Percentiles rank a stretch among this genome's conserved stretches.
Conservation (phyloP, 1,284 basidiomycete species). For the Leccinum subatratum region DNA sequence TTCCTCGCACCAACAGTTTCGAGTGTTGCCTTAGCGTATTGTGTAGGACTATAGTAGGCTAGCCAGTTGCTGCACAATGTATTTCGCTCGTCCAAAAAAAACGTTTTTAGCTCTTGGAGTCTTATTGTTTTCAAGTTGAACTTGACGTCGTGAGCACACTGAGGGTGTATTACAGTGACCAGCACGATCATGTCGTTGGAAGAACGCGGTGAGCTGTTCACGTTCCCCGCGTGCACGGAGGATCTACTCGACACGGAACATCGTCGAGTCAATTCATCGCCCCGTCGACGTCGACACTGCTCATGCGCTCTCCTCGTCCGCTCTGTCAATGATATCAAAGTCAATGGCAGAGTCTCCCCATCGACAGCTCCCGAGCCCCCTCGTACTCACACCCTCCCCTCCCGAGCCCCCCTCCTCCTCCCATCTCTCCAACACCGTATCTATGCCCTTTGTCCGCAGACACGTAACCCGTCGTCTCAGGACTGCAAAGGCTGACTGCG, state of each 20-base stretch:
- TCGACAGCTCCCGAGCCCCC: slow-evolving; percentile 70
- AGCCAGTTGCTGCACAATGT: no score
- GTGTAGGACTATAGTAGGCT: no score
- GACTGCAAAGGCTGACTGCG: slow-evolving; percentile 92
- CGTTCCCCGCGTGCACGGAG: no score
- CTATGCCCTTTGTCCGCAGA: slow-evolving; percentile 87
- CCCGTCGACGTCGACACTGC: not conserved
- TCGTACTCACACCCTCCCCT: slow-evolving; percentile 64
- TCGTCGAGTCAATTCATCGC: slow-evolving; percentile 4
- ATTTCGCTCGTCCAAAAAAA: no score
- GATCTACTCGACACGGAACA: slow-evolving; percentile 8
- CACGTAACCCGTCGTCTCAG: slow-evolving; percentile 92
- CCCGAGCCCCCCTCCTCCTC: not conserved
- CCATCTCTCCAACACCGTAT: slow-evolving; percentile 65
- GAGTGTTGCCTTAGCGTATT: no score
- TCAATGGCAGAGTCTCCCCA: slow-evolving; percentile 38
- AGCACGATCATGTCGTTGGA: no score
- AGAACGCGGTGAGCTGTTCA: no score
- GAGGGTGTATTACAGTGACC: no score
- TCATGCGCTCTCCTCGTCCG: not conserved
- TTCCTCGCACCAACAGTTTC: no score
- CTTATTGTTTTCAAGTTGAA: no score
- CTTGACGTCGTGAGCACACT: no score
- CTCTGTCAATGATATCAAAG: slow-evolving; percentile 12
- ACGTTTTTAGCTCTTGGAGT: no score